Conservation (phyloP, 768 basidiomycete species). For the Gymnopilus dilepis region DNA sequence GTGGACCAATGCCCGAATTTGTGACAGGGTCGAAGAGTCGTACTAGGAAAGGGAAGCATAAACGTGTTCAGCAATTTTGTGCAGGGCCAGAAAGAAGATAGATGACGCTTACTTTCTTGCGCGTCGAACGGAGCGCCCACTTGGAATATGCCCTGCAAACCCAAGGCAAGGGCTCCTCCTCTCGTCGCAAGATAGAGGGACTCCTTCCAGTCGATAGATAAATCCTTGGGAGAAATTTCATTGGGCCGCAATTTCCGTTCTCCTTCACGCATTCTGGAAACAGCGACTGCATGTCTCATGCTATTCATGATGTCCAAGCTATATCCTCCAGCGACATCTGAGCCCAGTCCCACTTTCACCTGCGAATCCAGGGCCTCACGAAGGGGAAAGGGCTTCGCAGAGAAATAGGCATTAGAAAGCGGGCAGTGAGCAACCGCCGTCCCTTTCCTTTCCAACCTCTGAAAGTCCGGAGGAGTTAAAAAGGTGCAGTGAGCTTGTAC, state of each 20-base stretch:
- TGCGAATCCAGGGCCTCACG: slow-evolving; percentile 70
- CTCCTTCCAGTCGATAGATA: slow-evolving; percentile 82
- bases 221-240: slow-evolving; percentile 4
- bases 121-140: slow-evolving; percentile 76
- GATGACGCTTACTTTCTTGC: slow-evolving; percentile 64
- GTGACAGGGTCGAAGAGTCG: slow-evolving; percentile 46
- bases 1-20: slow-evolving; percentile 56
- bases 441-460: slow-evolving; percentile 50
- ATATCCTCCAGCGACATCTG: slow-evolving; percentile 89
- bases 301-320: slow-evolving; percentile 74
- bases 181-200: slow-evolving; percentile 80
- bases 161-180: slow-evolving; percentile 77
- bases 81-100: not conserved
- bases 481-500: slow-evolving; percentile 93
- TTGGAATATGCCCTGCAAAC: slow-evolving; percentile 62
- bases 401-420: slow-evolving; percentile 89
- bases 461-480: slow-evolving; percentile 56
- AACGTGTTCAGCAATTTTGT: not conserved
- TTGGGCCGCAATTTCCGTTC: slow-evolving; percentile 33
- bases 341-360: slow-evolving; percentile 80
- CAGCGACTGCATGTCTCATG: slow-evolving; percentile 81
- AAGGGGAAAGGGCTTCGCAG: slow-evolving; percentile 67
- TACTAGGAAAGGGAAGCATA: slow-evolving; percentile 39
- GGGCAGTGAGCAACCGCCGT: slow-evolving; percentile 87
- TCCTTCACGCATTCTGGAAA: slow-evolving; percentile 74